Evolutionary conservation across 2,329 filamentous ascomycete species (phyloP).

Genomic region (Amauroascus niger): DNA sequence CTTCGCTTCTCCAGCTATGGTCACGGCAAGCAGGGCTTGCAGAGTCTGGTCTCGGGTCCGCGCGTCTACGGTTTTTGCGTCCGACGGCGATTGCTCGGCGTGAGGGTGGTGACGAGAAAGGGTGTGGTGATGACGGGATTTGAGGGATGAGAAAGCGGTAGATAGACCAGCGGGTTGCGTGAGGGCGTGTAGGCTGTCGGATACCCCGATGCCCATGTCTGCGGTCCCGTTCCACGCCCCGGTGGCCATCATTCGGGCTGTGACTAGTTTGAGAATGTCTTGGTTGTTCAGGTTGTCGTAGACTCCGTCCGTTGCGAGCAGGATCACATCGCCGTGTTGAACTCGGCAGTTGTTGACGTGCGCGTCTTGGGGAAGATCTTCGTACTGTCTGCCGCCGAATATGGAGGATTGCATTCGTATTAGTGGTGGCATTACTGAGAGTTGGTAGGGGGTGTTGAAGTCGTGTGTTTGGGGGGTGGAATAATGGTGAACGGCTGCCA

Average conservation of each 20-base stretch:
- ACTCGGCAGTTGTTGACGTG: slow-evolving; percentile 66
- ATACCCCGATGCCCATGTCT: slow-evolving; percentile 53
- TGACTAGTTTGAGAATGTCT: slow-evolving; percentile 74
- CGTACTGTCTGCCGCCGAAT: slow-evolving; percentile 72
- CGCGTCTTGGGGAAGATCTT: slow-evolving; percentile 75
- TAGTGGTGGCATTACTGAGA: slow-evolving; percentile 73
- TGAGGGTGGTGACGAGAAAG: slow-evolving; percentile 14
- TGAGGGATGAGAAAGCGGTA: slow-evolving; percentile 17
- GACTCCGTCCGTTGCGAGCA: slow-evolving; percentile 89
- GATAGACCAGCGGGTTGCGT: slow-evolving; percentile 42
- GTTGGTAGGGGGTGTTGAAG: slow-evolving; percentile 95
- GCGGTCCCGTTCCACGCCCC: slow-evolving; percentile 63
- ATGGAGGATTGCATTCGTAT: slow-evolving; percentile 69
- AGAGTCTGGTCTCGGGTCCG: slow-evolving; percentile 44
- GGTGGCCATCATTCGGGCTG: slow-evolving; percentile 59
- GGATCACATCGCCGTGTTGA: slow-evolving; percentile 82
- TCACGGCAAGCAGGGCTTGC: slow-evolving; percentile 67
- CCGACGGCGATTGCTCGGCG: slow-evolving; percentile 10
- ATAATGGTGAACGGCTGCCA: slow-evolving; percentile 73
- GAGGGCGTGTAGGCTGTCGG: slow-evolving; percentile 48
- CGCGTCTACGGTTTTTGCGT: background rate
- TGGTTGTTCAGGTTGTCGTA: slow-evolving; percentile 93
- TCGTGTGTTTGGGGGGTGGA: slow-evolving; percentile 86
- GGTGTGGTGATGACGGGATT: slow-evolving; percentile 6
- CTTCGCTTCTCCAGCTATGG: slow-evolving; percentile 75